A percentile compares a stretch with the other conserved stretches of the same genome.
Evolutionary conservation across 768 basidiomycete species (phyloP).

Genomic region (Pilatotrama ljubarskyi): DNA sequence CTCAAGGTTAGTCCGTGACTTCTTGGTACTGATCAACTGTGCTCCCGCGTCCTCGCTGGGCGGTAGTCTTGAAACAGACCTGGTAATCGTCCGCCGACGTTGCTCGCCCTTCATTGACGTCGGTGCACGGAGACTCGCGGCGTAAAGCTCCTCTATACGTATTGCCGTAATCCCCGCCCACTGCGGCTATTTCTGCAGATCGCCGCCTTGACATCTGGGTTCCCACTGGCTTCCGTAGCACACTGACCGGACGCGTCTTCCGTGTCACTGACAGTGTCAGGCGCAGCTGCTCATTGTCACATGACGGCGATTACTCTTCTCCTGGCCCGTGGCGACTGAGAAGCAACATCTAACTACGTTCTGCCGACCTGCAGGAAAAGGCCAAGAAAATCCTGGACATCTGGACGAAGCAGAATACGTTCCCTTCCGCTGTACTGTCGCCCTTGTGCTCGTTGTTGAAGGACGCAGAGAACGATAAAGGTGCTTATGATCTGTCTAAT

Average conservation of each 20-base stretch:
- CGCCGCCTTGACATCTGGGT: not conserved
- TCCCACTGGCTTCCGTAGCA: not conserved
- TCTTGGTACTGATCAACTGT: constrained; percentile 13
- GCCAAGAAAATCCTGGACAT: constrained; percentile 96
- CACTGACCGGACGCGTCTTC: constrained; percentile 6
- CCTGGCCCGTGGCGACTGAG: constrained; percentile 21
- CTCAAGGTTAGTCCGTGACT: constrained; percentile 73
- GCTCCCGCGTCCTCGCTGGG: not conserved
- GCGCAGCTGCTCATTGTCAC: constrained; percentile 11
- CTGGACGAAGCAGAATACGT: constrained; percentile 90
- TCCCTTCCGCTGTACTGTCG: constrained; percentile 73
- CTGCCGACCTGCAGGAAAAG: constrained; percentile 76
- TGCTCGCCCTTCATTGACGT: too few relatives aligned
- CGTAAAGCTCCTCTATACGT: not conserved
- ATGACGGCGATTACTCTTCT: constrained; percentile 27
- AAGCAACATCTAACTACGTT: constrained; percentile 41
- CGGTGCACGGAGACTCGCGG: too few relatives aligned
- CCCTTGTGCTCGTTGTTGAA: constrained; percentile 71
- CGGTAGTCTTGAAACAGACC: too few relatives aligned
- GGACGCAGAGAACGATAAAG: constrained; percentile 62
- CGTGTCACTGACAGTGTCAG: not conserved
- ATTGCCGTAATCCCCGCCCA: not conserved
- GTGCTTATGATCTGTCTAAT: constrained; percentile 73
- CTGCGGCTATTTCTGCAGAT: not conserved
- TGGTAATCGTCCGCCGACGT: too few relatives aligned